Percentiles rank a stretch among this genome's conserved stretches.
These are phyloP conservation scores for Fusarium hainanense DNA, from an alignment of 2,329 filamentous ascomycete genomes.

Conservation along the genomic window DNA sequence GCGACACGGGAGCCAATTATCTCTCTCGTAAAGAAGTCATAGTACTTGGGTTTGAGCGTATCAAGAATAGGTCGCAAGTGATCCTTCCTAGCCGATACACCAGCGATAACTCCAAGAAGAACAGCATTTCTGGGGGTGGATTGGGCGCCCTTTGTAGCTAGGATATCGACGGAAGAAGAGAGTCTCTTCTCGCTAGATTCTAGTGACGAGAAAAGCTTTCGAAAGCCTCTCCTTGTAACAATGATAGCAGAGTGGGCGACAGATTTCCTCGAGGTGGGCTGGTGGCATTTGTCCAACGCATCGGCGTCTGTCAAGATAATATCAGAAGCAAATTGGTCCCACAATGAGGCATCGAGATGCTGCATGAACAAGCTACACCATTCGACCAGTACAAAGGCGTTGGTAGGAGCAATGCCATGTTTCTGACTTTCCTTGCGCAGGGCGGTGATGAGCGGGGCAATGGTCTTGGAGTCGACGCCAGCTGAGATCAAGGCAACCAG, in stretches of 20 bases:
- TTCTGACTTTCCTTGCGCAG: constrained; percentile 81
- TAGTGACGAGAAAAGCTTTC: constrained; percentile 73
- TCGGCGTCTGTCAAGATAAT: constrained; percentile 76
- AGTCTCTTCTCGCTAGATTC: constrained; percentile 69
- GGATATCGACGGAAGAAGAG: constrained; percentile 68
- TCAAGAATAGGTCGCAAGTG: constrained; percentile 71
- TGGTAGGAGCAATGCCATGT: constrained; percentile 78
- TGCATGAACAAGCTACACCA: constrained; percentile 88
- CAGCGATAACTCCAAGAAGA: constrained; percentile 86
- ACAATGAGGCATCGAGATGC: constrained; percentile 70
- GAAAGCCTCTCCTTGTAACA: constrained; percentile 81
- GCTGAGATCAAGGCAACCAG: constrained; percentile 74
- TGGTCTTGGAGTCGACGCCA: constrained; percentile 63
- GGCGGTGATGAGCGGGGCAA: constrained; percentile 73
- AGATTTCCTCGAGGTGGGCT: constrained; percentile 69
- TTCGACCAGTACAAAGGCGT: constrained; percentile 88
- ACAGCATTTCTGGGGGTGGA: constrained; percentile 77
- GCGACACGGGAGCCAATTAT: constrained; percentile 81
- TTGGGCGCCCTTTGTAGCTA: constrained; percentile 75
- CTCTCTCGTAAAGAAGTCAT: constrained; percentile 86
- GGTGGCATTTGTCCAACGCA: constrained; percentile 81
- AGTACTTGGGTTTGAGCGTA: constrained; percentile 74
- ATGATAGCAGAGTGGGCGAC: constrained; percentile 80
- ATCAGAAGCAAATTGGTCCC: constrained; percentile 73
- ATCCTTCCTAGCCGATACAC: constrained; percentile 80